Evolutionary conservation across 2,329 filamentous ascomycete species (phyloP), one percentile per base, ranked within the genome.

Genomic region (Lizonia empirigonia): DNA sequence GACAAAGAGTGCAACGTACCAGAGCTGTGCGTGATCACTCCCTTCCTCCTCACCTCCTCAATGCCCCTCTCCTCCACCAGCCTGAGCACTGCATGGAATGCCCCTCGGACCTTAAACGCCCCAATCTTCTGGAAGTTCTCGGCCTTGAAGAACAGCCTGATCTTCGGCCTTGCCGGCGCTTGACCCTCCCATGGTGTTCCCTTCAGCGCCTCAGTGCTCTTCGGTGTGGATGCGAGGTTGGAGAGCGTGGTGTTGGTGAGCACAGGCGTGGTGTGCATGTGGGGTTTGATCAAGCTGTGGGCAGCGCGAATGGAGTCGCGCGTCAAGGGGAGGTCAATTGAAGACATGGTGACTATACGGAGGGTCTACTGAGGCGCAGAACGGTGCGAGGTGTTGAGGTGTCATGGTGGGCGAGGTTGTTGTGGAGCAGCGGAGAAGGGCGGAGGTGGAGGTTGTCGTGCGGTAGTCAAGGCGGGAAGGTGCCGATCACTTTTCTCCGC

Each of bases 121-220:
- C 93, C 94, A 46, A 95, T 85, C 47, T 86, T 85, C 78, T 97
- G 94, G 51, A 90, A 78, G 73, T 97, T 97, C 79, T 97, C 93
- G 74, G 91, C 95, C 78, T 97, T 97, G 83, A 97, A 96, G 78
- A 90, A 94, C 44, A 97, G 80, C 10, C 85, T 80, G 30, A 96
- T 77, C 40, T 76, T 83, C 0, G 91, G 91, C 4, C 71, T 76
- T 1, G 88, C 84, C 0, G 86, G 81, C n/a, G 69, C 67, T 30
- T 80, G 76, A 5, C 80, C 82, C 60, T 82, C 78, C 77, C 81
- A 86, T 58, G 77, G 73, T 4, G 86, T 87, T 12, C 79, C 82
- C 35, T 72, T 64, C 0, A 88, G 77, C 4, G 81, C 78, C 4
- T 78, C 76, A 2, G 75, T 45, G 0, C 79, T 72, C 58, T 88